Percentiles rank a stretch among this genome's conserved stretches.
Conservation (phyloP, 2,329 filamentous ascomycete species). For the Epichloe gansuensis region DNA sequence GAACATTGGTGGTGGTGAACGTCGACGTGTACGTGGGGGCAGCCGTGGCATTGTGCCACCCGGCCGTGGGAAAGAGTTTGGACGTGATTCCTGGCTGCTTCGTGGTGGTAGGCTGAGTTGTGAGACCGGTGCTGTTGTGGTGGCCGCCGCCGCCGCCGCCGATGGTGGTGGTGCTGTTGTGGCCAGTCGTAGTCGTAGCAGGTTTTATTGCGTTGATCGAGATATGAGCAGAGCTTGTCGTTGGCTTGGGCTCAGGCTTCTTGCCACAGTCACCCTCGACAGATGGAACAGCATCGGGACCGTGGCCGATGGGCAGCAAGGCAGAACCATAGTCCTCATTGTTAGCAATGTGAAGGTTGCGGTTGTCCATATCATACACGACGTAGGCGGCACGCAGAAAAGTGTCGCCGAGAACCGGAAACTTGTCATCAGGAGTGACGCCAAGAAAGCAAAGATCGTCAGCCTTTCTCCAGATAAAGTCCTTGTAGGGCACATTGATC, state of each 20-base stretch:
- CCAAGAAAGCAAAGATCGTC: slow-evolving; percentile 28
- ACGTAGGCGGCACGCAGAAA: slow-evolving; percentile 33
- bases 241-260: slow-evolving; percentile 8
- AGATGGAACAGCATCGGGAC: slow-evolving; percentile 25
- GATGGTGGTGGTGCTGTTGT: not conserved
- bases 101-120: slow-evolving; percentile 1
- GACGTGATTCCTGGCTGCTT: slow-evolving; percentile 6
- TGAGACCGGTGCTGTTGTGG: not conserved
- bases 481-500: slow-evolving; percentile 31
- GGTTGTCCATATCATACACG: slow-evolving; percentile 30
- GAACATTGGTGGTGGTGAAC: slow-evolving; percentile 15
- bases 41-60: slow-evolving; percentile 10
- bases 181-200: not conserved
- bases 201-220: slow-evolving; percentile 7
- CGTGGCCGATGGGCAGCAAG: slow-evolving; percentile 24
- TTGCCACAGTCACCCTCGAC: slow-evolving; percentile 18
- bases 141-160: not conserved
- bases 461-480: slow-evolving; percentile 31
- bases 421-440: slow-evolving; percentile 28
- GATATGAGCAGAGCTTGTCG: slow-evolving; percentile 2
- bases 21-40: slow-evolving; percentile 15
- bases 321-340: slow-evolving; percentile 26
- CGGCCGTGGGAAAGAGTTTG: slow-evolving; percentile 3
- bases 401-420: slow-evolving; percentile 29
- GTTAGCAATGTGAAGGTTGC: slow-evolving; percentile 23